phyloP scores from a whole-genome alignment of 805 yeast genomes.

The Candida chilensis region DNA sequence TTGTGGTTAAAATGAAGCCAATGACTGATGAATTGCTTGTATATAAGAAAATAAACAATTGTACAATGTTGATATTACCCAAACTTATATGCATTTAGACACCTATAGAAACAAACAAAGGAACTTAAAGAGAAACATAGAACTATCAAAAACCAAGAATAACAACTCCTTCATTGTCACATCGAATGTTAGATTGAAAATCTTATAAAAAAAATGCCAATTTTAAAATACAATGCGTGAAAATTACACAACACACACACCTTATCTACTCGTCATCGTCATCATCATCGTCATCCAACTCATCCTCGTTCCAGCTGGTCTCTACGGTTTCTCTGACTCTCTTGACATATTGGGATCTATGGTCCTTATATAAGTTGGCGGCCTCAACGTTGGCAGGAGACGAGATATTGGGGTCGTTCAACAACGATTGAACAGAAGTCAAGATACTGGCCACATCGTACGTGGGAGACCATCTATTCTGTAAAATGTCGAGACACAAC shows the following conservation, averaged over 20 bases:
- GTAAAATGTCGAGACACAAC: conserved; percentile 89
- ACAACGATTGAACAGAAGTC: conserved; percentile 83
- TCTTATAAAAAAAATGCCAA: background rate
- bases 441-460: conserved; percentile 94
- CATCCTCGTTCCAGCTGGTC: conserved; percentile 83
- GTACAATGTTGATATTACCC: no score
- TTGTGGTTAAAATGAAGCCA: conserved; percentile 36
- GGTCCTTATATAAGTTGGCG: conserved; percentile 91
- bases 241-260: conserved; percentile 3
- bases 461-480: conserved; percentile 97
- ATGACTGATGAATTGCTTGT: background rate
- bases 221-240: background rate
- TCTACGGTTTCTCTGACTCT: conserved; percentile 94
- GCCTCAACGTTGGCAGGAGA: conserved; percentile 99
- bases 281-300: conserved; percentile 47
- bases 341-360: conserved; percentile 83
- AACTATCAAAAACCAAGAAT: background rate
- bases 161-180: background rate
- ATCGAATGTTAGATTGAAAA: background rate
- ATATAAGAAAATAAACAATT: conserved; percentile 2
- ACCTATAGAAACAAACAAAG: conserved; percentile 1
- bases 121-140: background rate
- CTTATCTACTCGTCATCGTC: conserved; percentile 13
- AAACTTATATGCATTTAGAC: conserved; percentile 1
- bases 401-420: conserved; percentile 93